Evolutionary conservation across 2,329 filamentous ascomycete genomes (phyloP), one percentile per base, ranked within the genome.

Genomic region (Zasmidium citrigriseum): DNA sequence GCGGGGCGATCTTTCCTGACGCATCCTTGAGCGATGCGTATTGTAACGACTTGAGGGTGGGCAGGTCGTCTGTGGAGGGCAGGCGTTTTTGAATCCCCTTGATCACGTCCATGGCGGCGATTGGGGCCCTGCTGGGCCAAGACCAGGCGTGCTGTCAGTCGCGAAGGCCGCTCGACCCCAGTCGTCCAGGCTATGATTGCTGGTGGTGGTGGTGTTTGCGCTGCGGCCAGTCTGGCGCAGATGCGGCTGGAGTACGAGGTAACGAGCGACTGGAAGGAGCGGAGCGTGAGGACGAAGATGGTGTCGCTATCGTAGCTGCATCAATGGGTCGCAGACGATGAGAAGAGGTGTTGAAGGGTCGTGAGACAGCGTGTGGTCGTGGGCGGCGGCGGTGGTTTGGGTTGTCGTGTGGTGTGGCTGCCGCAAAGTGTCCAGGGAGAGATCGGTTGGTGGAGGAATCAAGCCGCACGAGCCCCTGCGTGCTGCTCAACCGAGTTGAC

Each of bases 61-160:
- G 76, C 25, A 78, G 64, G 54, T 70, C 70, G 57, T 77, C 73
- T 41, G 78, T 67, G 25, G 77, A 75, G 27, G 78, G 79, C 61
- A 81, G 65, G 64, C 77, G 75, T 71, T 78, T 77, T 57, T 73
- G 72, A 46, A 81, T 65, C 62, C 77, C 74, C 58, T 75, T 72
- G 54, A 78, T 64, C 59, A 76, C 68, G 50, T 77, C 75, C 78
- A 80, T 81, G 60, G 62, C 48, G 47, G 52, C 51, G 46, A 45
- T 24, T 27, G 53, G 49, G 45, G 62, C 60, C 60, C 59, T 46
- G 59, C 50, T 56, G 61, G 63, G 66, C 59, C 67, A 54, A 49
- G 29, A 29, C 23, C 48, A 49, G 34, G 41, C 54, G 64, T 61
- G 57, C 41, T 46, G 41, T 63, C 62, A 63, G 56, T 62, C 59